Evolutionary conservation across 306 rosid species (phyloP), one percentile per base, ranked within the genome.

Genomic region (Fragaria nilgerrensis): DNA sequence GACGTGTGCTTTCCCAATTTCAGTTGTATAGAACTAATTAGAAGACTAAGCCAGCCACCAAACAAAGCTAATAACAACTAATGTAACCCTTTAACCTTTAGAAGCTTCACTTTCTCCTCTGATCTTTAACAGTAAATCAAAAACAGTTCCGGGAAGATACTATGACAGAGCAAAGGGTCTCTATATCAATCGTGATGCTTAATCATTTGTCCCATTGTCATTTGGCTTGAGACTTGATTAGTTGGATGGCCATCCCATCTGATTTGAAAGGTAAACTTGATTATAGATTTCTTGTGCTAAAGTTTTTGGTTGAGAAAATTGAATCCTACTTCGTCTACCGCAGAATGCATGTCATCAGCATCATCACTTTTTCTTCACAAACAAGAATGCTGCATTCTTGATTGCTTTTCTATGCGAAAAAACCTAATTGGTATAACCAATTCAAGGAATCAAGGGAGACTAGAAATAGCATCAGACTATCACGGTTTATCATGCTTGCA

Each of bases 51-150:
- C 71, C 17, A 86, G 87, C 66, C 81, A 89, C 90, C 92, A 88
- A 91, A 87, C 82, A 11, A 81, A 81, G 63, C 79, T 78, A 80
- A 68, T 75, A 76, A 77, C 77, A 82, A 74, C 82, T 82, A 77
- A 82, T n/a, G 75, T 53, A 25, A 45, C n/a, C 15, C 76, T 36
- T 78, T 74, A 56, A 27, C 29, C 8, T 61, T 36, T 68, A 15
- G 20, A 55, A 76, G 82, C 68, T 68, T 65, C 73, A 48, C 17
- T 23, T 23, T 53, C 47, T 69, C 7, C 41, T 55, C 16, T 32
- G 15, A 45, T 75, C 34, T 43, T 22, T 36, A 65, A 23, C 37
- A 32, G 41, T 58, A 34, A 77, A 67, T 13, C 19, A 13, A 17
- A 44, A 47, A 68, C 37, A 15, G 44, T 34, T 62, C 44, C 37